Evolutionary conservation across 2,329 filamentous ascomycete genomes (phyloP), one percentile per base, ranked within the genome.

Genomic region (Rutstroemia sp.): DNA sequence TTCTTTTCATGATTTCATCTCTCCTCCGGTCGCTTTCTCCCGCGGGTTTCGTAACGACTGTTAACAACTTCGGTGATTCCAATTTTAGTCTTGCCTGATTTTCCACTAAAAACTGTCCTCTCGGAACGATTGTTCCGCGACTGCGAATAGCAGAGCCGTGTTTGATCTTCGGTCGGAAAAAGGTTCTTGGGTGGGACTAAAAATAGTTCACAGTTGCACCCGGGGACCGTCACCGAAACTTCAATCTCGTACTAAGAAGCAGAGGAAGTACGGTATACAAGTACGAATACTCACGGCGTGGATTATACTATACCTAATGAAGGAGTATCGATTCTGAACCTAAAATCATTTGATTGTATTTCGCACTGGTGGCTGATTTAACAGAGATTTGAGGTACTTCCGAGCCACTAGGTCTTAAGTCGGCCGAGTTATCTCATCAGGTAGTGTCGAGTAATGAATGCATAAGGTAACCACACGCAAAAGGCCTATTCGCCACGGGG

Each of bases 321-420:
- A 49, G 44, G 10, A 23, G 38, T 41, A 54, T 38, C 34, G 18
- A 23, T 19, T 25, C 37, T 18, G 19, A 53, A 34, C 12, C 8
- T 53, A 25, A 47, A 47, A 30, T 14, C 27, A 47, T 53, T 47
- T 53, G 25, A 19, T 53, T 42, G 47, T 37, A 23, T 23, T 23
- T 23, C 23, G 23, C 23, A 27, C 37, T 30, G 51, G 27, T 25
- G 39, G 34, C 19, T 46, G 12, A 27, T 42, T 47, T 53, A 53
- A 34, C 41, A 53, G 51, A 53, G 41, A 53, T 53, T 53, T 27
- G 47, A 53, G 49, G 51, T 14, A 38, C 51, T 53, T 53, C 41
- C 38, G 41, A 53, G 25, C 39, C 41, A 25, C n/a, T 47, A 47
- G 23, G 18, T 23, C 21, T 16, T 18, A 37, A 30, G 12, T n/a